Base-by-base conservation (phyloP, 768 basidiomycete species). In the Pleurotus pulmonarius region DNA sequence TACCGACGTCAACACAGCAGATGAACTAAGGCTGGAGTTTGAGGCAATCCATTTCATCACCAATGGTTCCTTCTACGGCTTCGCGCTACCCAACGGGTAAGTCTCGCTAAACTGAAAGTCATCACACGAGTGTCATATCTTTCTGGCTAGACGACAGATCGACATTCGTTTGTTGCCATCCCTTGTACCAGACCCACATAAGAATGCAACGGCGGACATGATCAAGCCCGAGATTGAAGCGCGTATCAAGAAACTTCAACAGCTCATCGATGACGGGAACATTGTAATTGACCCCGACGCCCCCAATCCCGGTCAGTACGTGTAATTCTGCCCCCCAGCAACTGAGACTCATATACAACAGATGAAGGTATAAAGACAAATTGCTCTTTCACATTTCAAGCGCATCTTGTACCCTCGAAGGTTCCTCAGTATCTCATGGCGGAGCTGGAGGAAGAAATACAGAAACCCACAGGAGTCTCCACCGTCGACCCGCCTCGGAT, bases 21-120 rank as follows among this genome's bases (percentile, higher is more conserved):
- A 84, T 46, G 85, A 88, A 47, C 67, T 90, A 43, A 75, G 81
- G 34, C 70, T 92, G 1, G 87, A 92, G 58, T 85, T 93, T 59
- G 86, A 88, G 65, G 91, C 88, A 1, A 74, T 92, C 20, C 90
- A 92, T 67, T 86, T 91, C 64, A 61, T 88, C 9, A 67, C 76
- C 22, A 87, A 88, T 55, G 91, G 91, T 0, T 80, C 88, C 0
- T 79, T 94, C n/a, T 90, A 85, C 63, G 91, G 88, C 1, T 76
- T 90, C 49, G 88, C 86, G 15, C 80, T 83, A 60, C 80, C 85
- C 3, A 64, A 67, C 15, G 85, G 84, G 90, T 91, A 59, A 60
- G 77, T 61, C 44, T 29, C 15, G 29, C 18, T 9, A 39, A 8
- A 20, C 51, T 8, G 49, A 6, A 20, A 37, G 15, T 46, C 29